These are phyloP conservation scores for Saccharomycopsis schoenii DNA, from an alignment of 805 yeast genomes.

Conservation along the genomic window DNA sequence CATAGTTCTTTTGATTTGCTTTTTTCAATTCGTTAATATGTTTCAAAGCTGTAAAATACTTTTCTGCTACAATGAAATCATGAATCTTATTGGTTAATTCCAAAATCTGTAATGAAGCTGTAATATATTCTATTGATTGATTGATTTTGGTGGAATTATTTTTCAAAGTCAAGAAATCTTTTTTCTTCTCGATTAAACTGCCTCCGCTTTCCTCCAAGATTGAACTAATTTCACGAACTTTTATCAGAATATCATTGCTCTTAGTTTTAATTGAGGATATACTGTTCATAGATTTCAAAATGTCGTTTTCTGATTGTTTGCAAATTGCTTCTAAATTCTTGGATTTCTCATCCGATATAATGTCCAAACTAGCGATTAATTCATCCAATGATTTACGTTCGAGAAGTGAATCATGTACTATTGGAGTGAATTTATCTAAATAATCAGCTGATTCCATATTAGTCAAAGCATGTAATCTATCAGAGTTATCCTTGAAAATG, in stretches of 20 bases:
- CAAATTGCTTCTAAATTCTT: constrained; percentile 53
- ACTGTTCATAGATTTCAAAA: constrained; percentile 48
- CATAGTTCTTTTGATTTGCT: constrained; percentile 59
- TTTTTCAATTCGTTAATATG: constrained; percentile 65
- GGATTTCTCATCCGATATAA: constrained; percentile 49
- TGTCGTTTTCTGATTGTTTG: constrained; percentile 47
- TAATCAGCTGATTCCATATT: constrained; percentile 35
- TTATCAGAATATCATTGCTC: constrained; percentile 47
- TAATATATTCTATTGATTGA: constrained; percentile 61
- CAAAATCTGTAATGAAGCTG: constrained; percentile 66
- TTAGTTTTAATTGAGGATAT: constrained; percentile 51
- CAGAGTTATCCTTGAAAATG: constrained; percentile 14
- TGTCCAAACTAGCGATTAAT: constrained; percentile 45
- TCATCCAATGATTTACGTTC: constrained; percentile 37
- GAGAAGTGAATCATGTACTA: constrained; percentile 53
- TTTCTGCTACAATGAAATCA: constrained; percentile 62
- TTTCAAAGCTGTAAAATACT: constrained; percentile 80
- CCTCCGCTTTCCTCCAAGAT: constrained; percentile 55
- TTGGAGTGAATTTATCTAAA: constrained; percentile 71
- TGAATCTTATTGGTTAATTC: constrained; percentile 82
- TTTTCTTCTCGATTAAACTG: constrained; percentile 54
- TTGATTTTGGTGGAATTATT: constrained; percentile 57
- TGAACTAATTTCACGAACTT: constrained; percentile 45
- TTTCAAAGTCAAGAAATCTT: constrained; percentile 46
- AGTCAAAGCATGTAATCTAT: constrained; percentile 12